Evolutionary conservation across 306 rosid genomes (phyloP), one percentile per base, ranked within the genome.

Genomic region (Begonia fuchsioides): DNA sequence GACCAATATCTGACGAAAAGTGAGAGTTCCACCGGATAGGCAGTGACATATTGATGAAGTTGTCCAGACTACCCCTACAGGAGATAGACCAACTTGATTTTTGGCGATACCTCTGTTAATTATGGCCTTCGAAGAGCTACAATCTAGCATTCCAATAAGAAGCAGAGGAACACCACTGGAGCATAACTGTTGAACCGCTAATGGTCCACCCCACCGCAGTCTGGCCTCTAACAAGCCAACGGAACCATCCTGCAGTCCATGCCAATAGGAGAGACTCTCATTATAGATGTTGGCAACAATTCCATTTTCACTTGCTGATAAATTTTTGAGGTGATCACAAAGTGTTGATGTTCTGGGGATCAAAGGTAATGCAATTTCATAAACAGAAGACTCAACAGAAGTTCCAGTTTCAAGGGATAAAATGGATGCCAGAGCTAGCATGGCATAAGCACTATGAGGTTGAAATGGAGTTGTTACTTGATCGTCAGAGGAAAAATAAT

Each of bases 141-240:
- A 66, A 54, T 71, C 69, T 70, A 88, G 58, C 73, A 81, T 70
- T 57, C 67, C 75, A 45, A 88, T 72, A 55, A 88, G 82, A 50
- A 74, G 86, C 51, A 67, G 62, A 62, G 97, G 97, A 58, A 76
- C 65, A 60, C 83, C 83, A 58, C 76, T 74, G 19, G 95, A 76
- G 65, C 93, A 88, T 64, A 84, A 59, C 86, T 88, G 95, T 57
- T 88, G 78, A 67, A 88, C 90, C 41, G 90, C 93, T 61, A 75
- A 61, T 8, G 90, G 82, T 70, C 97, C 97, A 40, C 90, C 97
- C 93, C 76, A 81, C 68, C 71, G 81, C 55, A 84, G 68, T 61
- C 77, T 73, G 64, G 70, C 75, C 62, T 88, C 95, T 67, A 88
- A 53, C 66, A 84, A 81, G 52, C 93, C 97, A 48, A 88, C 82